Evolutionary conservation across 139 green algal genomes (phyloP).

Genomic region (Choricystis sp.): DNA sequence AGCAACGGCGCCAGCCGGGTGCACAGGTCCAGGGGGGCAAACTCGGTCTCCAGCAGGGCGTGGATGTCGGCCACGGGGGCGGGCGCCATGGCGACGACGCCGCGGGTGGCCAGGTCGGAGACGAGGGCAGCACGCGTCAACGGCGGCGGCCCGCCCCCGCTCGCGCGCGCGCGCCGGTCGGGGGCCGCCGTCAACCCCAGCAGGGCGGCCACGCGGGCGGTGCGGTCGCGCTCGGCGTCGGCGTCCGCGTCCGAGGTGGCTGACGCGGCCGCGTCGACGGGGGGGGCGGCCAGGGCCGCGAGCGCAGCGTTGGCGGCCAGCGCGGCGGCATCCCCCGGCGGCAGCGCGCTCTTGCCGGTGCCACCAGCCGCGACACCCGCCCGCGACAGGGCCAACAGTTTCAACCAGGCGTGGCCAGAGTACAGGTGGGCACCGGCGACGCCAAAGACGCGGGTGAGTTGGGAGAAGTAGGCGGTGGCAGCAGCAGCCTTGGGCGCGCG

Average conservation of each 20-base stretch:
- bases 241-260: slow-evolving; percentile 21
- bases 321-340: slow-evolving; percentile 36
- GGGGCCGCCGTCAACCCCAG: slow-evolving; percentile 49
- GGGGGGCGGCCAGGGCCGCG: slow-evolving; percentile 73
- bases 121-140: slow-evolving; percentile 66
- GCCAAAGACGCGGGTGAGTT: slow-evolving; percentile 78
- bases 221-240: slow-evolving; percentile 72
- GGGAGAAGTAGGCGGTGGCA: slow-evolving; percentile 92
- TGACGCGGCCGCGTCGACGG: slow-evolving; percentile 50
- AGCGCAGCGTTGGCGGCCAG: slow-evolving; percentile 84
- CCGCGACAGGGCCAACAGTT: not conserved
- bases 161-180: not conserved
- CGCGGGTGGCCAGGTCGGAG: slow-evolving; percentile 48
- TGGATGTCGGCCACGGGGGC: slow-evolving; percentile 46
- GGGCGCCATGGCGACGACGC: slow-evolving; percentile 63
- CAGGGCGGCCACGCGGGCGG: slow-evolving; percentile 80
- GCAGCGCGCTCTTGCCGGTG: slow-evolving; percentile 17
- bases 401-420: slow-evolving; percentile 72
- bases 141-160: slow-evolving; percentile 11
- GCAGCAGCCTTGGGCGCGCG: slow-evolving; percentile 84
- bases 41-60: slow-evolving; percentile 69
- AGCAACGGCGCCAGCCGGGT: slow-evolving; percentile 58
- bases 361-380: slow-evolving; percentile 4
- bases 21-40: slow-evolving; percentile 87
- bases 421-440: slow-evolving; percentile 79